Evolutionary conservation across 805 yeast species (phyloP), one percentile per base, ranked within the genome.

Genomic region (Saccharomycopsis babjevae): DNA sequence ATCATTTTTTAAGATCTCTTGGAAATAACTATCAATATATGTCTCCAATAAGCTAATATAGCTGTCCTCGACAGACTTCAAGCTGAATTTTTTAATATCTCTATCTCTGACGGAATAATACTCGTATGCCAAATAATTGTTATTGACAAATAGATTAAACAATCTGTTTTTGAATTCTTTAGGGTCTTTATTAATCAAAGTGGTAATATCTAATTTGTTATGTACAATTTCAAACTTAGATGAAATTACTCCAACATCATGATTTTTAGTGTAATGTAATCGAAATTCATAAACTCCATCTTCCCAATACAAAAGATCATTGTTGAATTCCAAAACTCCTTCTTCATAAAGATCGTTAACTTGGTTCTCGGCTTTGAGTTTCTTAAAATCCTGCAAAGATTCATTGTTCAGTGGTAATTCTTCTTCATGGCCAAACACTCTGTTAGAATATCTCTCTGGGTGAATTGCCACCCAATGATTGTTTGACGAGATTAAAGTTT

Each of bases 221-320:
- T 77, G 69, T 2, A 61, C 59, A 83, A 88, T 74, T 69, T 85
- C 87, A 69, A 88, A 85, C 20, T 91, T 89, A 61, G 76, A 77
- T 0, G 91, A 82, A 38, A 83, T 78, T 63, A 78, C 76, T 28
- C 83, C 75, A n/a, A 88, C 96, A 61, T 83, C 85, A 69, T 88
- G 96, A 56, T 83, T 79, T 28, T 82, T 83, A 57, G 77, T 79
- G 58, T 80, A 76, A 68, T 88, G 94, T 67, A 85, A 85, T 69
- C 96, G 77, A 65, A 88, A 78, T 71, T 88, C 93, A 71, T 83
- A 88, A 39, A 81, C 75, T 0, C 96, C 96, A 50, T 79, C 82
- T 66, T 84, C 86, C 82, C 85, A 85, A 66, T 77, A 77, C 52
- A 85, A 72, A 57, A 78, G 72, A 4, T 76, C 75, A 7, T 77